Percentiles rank a stretch among this genome's conserved stretches.
These are phyloP conservation scores for Tolypocladium endophyticum DNA, from an alignment of 2,329 filamentous ascomycete species.

Conservation along the genomic window DNA sequence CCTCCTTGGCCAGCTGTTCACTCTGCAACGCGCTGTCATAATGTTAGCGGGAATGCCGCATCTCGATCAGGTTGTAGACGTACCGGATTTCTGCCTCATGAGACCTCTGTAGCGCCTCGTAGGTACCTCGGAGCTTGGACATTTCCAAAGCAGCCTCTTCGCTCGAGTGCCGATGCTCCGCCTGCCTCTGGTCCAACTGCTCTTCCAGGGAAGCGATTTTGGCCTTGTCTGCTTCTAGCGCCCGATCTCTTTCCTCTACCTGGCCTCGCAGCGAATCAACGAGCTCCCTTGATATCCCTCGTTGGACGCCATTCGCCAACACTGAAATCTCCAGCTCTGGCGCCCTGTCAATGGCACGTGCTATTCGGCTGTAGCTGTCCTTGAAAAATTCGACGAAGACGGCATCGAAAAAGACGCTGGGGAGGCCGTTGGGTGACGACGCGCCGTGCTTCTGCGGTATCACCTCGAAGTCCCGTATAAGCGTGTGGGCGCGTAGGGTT, in stretches of 20 bases:
- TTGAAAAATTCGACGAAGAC: slow-evolving; percentile 91
- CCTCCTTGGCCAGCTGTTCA: slow-evolving; percentile 16
- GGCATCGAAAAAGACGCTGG: slow-evolving; percentile 76
- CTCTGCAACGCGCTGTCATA: slow-evolving; percentile 18
- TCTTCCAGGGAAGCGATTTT: slow-evolving; percentile 35
- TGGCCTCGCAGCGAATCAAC: slow-evolving; percentile 77
- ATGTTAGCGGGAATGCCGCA: neutral
- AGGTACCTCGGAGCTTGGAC: slow-evolving; percentile 18
- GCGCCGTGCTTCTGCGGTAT: slow-evolving; percentile 56
- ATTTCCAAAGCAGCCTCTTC: slow-evolving; percentile 31
- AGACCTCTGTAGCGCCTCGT: slow-evolving; percentile 13
- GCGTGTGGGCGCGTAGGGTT: slow-evolving; percentile 64
- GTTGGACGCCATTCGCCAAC: slow-evolving; percentile 67
- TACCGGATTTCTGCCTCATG: slow-evolving; percentile 40
- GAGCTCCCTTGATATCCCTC: slow-evolving; percentile 86
- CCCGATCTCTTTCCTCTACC: slow-evolving; percentile 57
- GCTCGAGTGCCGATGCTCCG: slow-evolving; percentile 58
- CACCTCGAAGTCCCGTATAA: slow-evolving; percentile 85
- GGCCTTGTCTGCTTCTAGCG: slow-evolving; percentile 35
- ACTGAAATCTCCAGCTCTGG: slow-evolving; percentile 80
- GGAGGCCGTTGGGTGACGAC: slow-evolving; percentile 39
- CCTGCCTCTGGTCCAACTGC: slow-evolving; percentile 61
- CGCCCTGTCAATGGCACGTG: slow-evolving; percentile 80
- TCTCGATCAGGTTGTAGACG: slow-evolving; percentile 9
- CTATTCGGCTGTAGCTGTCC: slow-evolving; percentile 82